A percentile compares a stretch with the other conserved stretches of the same genome.
Conservation (phyloP, 2,329 filamentous ascomycete species). For the Tothia fuscella region DNA sequence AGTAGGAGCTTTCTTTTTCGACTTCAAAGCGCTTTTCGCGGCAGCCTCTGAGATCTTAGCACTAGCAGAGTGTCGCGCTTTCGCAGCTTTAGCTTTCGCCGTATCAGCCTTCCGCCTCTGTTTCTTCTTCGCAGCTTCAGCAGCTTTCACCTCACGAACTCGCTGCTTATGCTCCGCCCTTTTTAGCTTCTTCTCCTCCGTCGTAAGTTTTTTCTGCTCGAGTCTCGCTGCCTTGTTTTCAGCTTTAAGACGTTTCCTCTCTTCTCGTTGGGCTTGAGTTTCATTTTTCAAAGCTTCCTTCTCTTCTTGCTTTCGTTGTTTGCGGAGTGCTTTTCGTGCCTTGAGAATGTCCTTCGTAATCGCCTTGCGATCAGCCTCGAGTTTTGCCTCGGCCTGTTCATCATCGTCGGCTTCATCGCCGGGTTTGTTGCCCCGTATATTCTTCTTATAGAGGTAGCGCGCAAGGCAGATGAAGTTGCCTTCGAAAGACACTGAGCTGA, state of each 20-base stretch:
- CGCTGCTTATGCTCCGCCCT: not conserved
- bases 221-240: not conserved
- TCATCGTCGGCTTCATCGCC: not conserved
- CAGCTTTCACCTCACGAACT: not conserved
- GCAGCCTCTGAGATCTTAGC: no score
- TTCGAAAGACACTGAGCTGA: not conserved
- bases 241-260: not conserved
- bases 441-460: not conserved
- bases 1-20: no score
- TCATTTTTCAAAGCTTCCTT: not conserved
- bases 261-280: not conserved
- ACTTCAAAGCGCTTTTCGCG: no score
- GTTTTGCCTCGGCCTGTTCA: not conserved
- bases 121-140: not conserved
- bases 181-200: not conserved
- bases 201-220: not conserved
- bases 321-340: no score
- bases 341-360: not conserved
- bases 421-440: not conserved
- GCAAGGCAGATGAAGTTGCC: not conserved
- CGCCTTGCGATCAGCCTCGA: not conserved
- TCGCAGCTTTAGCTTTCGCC: not conserved
- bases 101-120: not conserved
- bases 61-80: no score
- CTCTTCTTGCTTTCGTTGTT: no score